phyloP scores from a whole-genome alignment of 192 early-diverging fungal species.

The Backusella australiensis region DNA sequence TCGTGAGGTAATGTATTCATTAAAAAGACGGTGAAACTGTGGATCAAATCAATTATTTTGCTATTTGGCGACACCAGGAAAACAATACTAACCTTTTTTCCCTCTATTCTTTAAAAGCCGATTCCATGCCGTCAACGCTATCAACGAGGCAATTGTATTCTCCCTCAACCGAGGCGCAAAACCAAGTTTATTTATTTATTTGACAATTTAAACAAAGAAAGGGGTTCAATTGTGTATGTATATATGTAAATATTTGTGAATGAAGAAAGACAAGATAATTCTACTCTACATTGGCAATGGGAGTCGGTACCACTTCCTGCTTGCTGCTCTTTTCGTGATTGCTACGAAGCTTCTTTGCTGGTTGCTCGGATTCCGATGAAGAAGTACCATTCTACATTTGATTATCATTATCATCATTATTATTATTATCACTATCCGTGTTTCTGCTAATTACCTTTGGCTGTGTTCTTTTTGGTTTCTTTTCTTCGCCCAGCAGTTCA shows the following conservation, averaged over 20 bases:
- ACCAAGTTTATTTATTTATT: too few relatives aligned
- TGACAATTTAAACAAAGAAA: too few relatives aligned
- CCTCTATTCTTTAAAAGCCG: too few relatives aligned
- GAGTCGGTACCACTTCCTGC: not conserved
- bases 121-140: too few relatives aligned
- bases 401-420: not conserved
- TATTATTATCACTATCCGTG: not conserved
- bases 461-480: slow-evolving; percentile 26
- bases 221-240: too few relatives aligned
- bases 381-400: not conserved
- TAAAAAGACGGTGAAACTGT: not conserved
- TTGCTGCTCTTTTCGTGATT: not conserved
- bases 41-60: too few relatives aligned
- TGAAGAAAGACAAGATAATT: not conserved
- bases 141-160: too few relatives aligned
- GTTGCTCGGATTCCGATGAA: not conserved
- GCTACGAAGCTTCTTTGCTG: not conserved
- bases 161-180: too few relatives aligned
- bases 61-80: too few relatives aligned
- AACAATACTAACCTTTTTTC: too few relatives aligned
- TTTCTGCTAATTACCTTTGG: slow-evolving; percentile 16
- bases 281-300: not conserved
- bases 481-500: slow-evolving; percentile 20
- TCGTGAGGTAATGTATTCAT: not conserved
- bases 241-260: too few relatives aligned